Evolutionary conservation across 805 yeast species (phyloP), one percentile per base, ranked within the genome.

Genomic region (Cyberlindnera maclurae): DNA sequence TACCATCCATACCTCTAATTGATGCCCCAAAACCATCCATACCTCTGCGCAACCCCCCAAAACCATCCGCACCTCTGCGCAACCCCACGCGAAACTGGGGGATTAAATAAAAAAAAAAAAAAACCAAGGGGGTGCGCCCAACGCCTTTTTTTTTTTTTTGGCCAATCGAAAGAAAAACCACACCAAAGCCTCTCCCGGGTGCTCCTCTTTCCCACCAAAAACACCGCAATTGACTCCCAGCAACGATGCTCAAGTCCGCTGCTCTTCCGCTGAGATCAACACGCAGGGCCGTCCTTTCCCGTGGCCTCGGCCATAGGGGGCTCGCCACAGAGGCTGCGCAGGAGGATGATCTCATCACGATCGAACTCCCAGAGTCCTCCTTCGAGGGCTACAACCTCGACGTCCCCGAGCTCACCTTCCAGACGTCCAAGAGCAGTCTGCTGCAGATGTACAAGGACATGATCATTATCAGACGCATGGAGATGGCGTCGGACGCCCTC

Each of bases 401-500:
- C 31, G 71, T 73, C 17, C 96, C 96, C 38, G 73, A 73, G 36
- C 68, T 83, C 57, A 65, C 70, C 38, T 82, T 83, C 62, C 81
- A 80, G 65, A 82, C 96, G 41, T 79, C 85, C 55, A 88, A 87
- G 74, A 73, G 75, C 37, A 74, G 80, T 40, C 67, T 93, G 54
- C 70, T 93, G 57, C 79, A 88, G 60, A 87, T 93, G 96, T 93
- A 89, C 78, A 84, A 87, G 70, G 95, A 90, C 62, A 89, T 93
- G 97, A 78, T 82, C 51, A 67, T 82, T 51, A 79, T 90, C 62
- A 81, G 95, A 75, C 84, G 98, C 69, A 80, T 93, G 93, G 98
- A 93, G 72, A 90, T 93, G 96, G 95, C 96, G 31, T 79, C 97
- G 45, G 98, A 93, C 63, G 97, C 97, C 26, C 72, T 93, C 49